Percentiles rank a stretch among this genome's conserved stretches.
Conservation (phyloP, 495 filamentous ascomycete species). For the Friedmanniomyces simplex region DNA sequence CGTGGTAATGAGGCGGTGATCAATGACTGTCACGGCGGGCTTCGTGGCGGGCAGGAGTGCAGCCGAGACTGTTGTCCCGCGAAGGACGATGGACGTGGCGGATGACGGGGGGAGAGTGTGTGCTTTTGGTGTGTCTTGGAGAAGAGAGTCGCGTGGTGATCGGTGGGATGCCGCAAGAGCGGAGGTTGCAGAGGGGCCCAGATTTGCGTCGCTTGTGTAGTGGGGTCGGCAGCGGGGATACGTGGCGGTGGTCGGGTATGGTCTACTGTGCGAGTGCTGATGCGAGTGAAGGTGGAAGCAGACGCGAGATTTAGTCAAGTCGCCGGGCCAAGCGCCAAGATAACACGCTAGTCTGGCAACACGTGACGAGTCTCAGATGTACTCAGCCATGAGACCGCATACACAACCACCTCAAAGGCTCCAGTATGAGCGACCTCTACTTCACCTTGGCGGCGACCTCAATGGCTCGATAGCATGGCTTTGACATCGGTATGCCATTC, state of each 20-base stretch:
- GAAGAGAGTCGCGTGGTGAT: constrained; percentile 3
- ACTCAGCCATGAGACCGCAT: not conserved
- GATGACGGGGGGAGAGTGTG: constrained; percentile 19
- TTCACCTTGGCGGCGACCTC: not conserved
- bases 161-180: not conserved
- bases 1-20: constrained; percentile 1
- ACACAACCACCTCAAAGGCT: not conserved
- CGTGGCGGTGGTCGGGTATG: not conserved
- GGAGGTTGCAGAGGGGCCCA: not conserved
- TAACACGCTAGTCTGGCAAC: not conserved
- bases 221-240: not conserved
- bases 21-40: constrained; percentile 8
- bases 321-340: not conserved
- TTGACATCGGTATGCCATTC: constrained; percentile 29
- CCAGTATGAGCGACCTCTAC: not conserved
- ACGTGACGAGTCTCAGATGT: not conserved
- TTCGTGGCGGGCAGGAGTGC: not conserved
- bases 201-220: constrained; percentile 13
- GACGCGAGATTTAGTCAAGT: not conserved
- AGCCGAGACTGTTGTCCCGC: constrained; percentile 3
- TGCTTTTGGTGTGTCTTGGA: constrained; percentile 13
- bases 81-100: constrained; percentile 7
- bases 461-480: constrained; percentile 27
- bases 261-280: not conserved
- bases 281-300: not conserved